Conservation (phyloP, 352 stramenopile species). For the Synura sp. region DNA sequence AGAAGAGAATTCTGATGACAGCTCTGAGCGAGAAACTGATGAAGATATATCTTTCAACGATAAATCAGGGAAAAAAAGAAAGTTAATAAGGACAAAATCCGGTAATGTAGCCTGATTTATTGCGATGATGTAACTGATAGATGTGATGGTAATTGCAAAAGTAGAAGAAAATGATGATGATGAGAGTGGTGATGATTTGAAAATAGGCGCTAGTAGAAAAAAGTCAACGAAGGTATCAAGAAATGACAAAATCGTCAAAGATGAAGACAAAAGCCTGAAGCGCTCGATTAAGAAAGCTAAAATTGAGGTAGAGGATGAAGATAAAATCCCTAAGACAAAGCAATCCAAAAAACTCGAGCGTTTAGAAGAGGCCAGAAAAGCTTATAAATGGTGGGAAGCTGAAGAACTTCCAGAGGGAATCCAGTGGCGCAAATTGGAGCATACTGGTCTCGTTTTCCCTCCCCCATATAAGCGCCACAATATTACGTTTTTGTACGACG, state of each 20-base stretch:
- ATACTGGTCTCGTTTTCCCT: constrained; percentile 96
- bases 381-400: constrained; percentile 99
- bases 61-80: too few species aligned
- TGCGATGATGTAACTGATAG: too few species aligned
- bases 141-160: too few species aligned
- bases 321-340: constrained; percentile 77
- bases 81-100: too few species aligned
- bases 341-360: constrained; percentile 84
- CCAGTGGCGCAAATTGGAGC: constrained; percentile 98
- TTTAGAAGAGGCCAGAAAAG: constrained; percentile 93
- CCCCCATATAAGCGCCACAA: constrained; percentile 89
- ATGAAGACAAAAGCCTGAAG: constrained; percentile 46
- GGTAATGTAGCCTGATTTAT: too few species aligned
- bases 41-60: too few species aligned
- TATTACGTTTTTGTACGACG: constrained; percentile 89
- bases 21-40: too few species aligned
- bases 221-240: constrained; percentile 18
- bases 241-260: constrained; percentile 42
- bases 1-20: too few species aligned
- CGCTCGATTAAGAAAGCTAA: constrained; percentile 35
- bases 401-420: constrained; percentile 83
- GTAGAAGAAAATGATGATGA: too few species aligned
- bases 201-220: too few species aligned
- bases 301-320: background rate
- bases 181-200: too few species aligned